Base-by-base conservation (phyloP, 1,284 basidiomycete species). In the Microbotryum lychnidis-dioicae region DNA sequence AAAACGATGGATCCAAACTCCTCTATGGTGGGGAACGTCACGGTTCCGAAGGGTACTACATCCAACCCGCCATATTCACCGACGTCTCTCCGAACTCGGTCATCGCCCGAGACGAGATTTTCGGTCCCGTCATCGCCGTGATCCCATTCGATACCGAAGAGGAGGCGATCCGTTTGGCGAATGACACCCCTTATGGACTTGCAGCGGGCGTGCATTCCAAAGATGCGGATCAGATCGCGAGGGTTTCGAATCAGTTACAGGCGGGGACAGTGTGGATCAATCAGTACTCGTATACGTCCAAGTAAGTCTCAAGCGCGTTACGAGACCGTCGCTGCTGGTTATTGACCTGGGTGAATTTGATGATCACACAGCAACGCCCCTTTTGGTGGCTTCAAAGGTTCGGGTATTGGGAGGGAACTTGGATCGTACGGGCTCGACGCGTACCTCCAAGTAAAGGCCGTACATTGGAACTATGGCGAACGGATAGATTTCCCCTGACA, bases 351-450 rank as follows among this genome's bases (percentile, higher is more conserved):
- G 49, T 53, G 50, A 27, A 27, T 25, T 37, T 42, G 37, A 16
- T 42, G 37, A 16, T 16, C 52, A 57, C 55, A 33, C 14, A 58
- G 87, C 74, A 88, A 90, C 63, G 87, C 89, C 50, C 91, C 92
- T 2, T 94, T 94, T 69, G 92, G 91, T 21, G 91, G 91, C 25
- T 93, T 90, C 80, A 93, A 91, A 77, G 84, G 84, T 72, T 84
- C 82, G 62, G 85, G 85, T 27, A 82, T 84, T 63, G 85, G 85
- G 50, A 82, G 90, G 60, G 91, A 94, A 75, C 82, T 94, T 53
- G 91, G 91, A 20, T 18, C 85, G 71, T 85, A 91, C 70, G 91
- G 89, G 16, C 79, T 94, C 58, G 86, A 90, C n/a, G 84, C 84
- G 69, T 88, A 93, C 73, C 87, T 83, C 1, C 88, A 87, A 55